Percentiles rank a stretch among this genome's conserved stretches.
phyloP scores from a whole-genome alignment of 495 filamentous ascomycete species.

The Clavariopsis aquatica region DNA sequence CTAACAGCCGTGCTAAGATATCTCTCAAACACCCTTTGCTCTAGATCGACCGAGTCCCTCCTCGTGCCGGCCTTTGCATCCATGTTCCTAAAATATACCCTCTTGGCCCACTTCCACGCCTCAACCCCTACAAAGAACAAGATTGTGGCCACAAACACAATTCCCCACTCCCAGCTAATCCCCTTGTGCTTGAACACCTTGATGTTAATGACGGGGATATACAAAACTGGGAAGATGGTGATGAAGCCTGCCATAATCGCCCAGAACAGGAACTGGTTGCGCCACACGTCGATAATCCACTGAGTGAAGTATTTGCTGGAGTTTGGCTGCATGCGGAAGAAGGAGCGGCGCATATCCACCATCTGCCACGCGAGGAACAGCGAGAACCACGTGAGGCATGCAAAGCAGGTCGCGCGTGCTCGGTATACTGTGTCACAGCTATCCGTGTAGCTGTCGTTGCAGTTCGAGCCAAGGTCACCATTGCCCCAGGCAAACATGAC shows the following conservation, averaged over 20 bases:
- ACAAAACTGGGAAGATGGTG: constrained; percentile 70
- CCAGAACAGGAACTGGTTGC: constrained; percentile 75
- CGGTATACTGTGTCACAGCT: constrained; percentile 68
- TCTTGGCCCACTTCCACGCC: constrained; percentile 67
- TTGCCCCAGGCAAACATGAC: constrained; percentile 66
- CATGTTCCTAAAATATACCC: constrained; percentile 41
- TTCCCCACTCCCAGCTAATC: constrained; percentile 76
- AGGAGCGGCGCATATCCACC: constrained; percentile 41
- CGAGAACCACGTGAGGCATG: constrained; percentile 71
- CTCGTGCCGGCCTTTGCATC: constrained; percentile 21
- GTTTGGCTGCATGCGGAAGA: constrained; percentile 57
- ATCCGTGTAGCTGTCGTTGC: constrained; percentile 60
- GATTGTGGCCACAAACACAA: constrained; percentile 56
- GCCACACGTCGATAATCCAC: constrained; percentile 59
- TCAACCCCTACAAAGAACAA: constrained; percentile 65
- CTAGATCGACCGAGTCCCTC: constrained; percentile 26
- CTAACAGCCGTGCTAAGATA: constrained; percentile 30
- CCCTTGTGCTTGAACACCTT: constrained; percentile 73
- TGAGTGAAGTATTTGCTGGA: constrained; percentile 53
- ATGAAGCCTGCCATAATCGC: constrained; percentile 66
- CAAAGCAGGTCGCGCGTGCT: constrained; percentile 75
- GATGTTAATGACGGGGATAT: constrained; percentile 69
- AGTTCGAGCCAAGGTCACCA: constrained; percentile 62
- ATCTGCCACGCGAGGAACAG: constrained; percentile 61
- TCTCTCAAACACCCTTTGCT: constrained; percentile 36